Base-by-base conservation (phyloP, 2,329 filamentous ascomycete species). In the Trichoderma gracile region DNA sequence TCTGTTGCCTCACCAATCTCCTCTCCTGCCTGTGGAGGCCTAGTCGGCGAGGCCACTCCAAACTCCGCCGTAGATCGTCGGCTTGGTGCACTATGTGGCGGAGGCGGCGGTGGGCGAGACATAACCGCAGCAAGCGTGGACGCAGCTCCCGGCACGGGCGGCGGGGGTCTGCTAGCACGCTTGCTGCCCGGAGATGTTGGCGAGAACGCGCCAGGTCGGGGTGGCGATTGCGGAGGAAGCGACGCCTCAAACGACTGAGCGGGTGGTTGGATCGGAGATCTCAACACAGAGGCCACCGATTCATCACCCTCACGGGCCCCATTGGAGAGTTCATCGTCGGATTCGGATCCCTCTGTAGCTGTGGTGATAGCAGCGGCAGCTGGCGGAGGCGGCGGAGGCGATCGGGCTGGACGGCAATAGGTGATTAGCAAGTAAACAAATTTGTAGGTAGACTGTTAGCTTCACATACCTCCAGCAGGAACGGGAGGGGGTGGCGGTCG, bases 321-420 rank as follows among this genome's bases (percentile, higher is more conserved):
- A 60, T 81, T 80, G 10, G 90, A 92, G 71, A 93, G 79, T 75
- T 97, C 94, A 74, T 97, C 93, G 70, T 96, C 93, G 49, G 93
- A 95, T 74, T 90, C 91, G 1, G 92, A 96, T 33, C 92, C 93
- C 66, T 89, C 84, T 65, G 88, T 92, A 52, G 87, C 88, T 46
- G 91, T 91, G 54, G 83, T 81, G 17, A 85, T 73, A 49, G 80
- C 79, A 42, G 82, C 78, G 45, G 84, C 78, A 57, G 84, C 80
- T 49, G 80, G 80, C 40, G 84, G 81, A 46, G 80, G 80, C 40
- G 80, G 80, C 55, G 85, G 85, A 38, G 59, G 59, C 1, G 89
- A 86, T 55, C 89, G 89, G 70, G 85, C 89, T 92, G 19, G 19
- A n/a, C 15, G 14, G 40, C 5, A 14, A 43, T 10, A 17, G 12